Evolutionary conservation across 441 rosid species (phyloP).

Genomic region (Francoa sonchifolia): DNA sequence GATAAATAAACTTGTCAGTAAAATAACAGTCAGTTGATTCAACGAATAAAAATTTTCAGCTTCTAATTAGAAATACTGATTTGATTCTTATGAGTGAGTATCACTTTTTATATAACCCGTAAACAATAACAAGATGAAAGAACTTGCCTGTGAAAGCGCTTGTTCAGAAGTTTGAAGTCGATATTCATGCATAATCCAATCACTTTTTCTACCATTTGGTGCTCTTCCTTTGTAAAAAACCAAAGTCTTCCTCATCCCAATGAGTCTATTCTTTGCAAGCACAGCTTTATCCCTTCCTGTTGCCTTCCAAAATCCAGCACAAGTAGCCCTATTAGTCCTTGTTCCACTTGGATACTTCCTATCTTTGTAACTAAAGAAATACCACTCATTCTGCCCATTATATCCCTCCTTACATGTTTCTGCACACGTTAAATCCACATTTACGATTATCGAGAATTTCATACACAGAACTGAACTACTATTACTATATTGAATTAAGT

Average conservation of each 20-base stretch:
- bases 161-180: slow-evolving; percentile 63
- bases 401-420: slow-evolving; percentile 67
- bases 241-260: slow-evolving; percentile 91
- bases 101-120: no score
- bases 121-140: no score
- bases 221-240: slow-evolving; percentile 90
- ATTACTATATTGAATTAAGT: no score
- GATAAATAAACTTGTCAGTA: no score
- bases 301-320: slow-evolving; percentile 95
- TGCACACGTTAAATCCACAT: slow-evolving; percentile 21
- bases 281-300: slow-evolving; percentile 89
- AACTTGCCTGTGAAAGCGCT: slow-evolving; percentile 59
- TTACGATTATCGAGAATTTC: no score
- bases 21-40: no score
- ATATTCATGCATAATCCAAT: slow-evolving; percentile 95
- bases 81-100: no score
- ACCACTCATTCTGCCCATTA: slow-evolving; percentile 78
- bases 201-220: slow-evolving; percentile 73
- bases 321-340: slow-evolving; percentile 79
- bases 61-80: no score
- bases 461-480: no score
- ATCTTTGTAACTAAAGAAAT: slow-evolving; percentile 90
- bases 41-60: no score
- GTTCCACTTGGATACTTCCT: slow-evolving; percentile 87
- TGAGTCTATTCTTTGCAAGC: slow-evolving; percentile 49